Percentiles rank a stretch among this genome's conserved stretches.
Conservation (phyloP, 2,329 filamentous ascomycete species). For the Cladosporium sp. region DNA sequence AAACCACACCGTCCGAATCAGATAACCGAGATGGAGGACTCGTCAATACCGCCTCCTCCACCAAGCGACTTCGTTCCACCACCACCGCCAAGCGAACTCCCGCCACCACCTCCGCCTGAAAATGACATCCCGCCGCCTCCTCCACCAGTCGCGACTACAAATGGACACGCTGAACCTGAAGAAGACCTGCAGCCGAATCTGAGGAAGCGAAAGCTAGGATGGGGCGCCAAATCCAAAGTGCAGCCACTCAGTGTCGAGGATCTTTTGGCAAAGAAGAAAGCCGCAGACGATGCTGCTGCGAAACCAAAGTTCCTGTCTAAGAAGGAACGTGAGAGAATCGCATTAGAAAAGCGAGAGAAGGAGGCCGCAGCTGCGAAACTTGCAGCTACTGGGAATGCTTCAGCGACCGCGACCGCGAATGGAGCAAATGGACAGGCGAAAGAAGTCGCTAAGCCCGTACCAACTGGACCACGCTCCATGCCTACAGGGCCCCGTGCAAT, state of each 20-base stretch:
- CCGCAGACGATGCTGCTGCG: constrained; percentile 73
- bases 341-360: constrained; percentile 70
- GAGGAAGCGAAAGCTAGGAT: constrained; percentile 52
- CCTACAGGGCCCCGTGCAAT: constrained; percentile 49
- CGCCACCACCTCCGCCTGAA: constrained; percentile 6
- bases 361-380: constrained; percentile 38
- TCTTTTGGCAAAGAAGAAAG: constrained; percentile 77
- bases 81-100: constrained; percentile 8
- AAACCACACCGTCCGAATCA: too few species aligned
- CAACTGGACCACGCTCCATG: constrained; percentile 70
- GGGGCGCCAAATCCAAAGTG: constrained; percentile 40
- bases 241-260: constrained; percentile 77
- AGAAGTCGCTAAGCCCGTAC: constrained; percentile 39
- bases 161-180: neutral
- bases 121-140: neutral
- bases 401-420: constrained; percentile 3
- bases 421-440: constrained; percentile 10
- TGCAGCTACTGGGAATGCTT: neutral
- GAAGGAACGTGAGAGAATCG: constrained; percentile 73
- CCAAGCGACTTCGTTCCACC: too few species aligned
- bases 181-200: constrained; percentile 3
- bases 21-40: neutral
- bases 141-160: neutral
- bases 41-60: constrained; percentile 7
- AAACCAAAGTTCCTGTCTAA: constrained; percentile 87